phyloP scores from a whole-genome alignment of 2,329 filamentous ascomycete genomes.

The Talaromyces sp. region DNA sequence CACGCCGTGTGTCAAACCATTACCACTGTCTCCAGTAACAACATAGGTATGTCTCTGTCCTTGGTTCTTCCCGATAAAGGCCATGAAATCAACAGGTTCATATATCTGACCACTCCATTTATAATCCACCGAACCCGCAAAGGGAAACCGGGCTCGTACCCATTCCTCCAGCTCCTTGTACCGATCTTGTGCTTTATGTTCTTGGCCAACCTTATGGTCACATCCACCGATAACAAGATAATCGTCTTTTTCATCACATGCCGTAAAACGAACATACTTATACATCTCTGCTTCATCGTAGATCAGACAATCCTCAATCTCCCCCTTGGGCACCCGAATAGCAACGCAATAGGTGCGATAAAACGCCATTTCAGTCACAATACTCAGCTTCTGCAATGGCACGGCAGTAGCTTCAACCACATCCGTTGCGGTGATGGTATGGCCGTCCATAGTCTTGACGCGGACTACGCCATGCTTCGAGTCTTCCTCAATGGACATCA shows the following conservation, averaged over 20 bases:
- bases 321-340: not conserved
- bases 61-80: conserved; percentile 6
- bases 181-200: not conserved
- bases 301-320: conserved; percentile 4
- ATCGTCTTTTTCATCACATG: not conserved
- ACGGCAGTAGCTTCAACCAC: not conserved
- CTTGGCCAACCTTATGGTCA: not conserved
- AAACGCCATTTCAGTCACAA: not conserved
- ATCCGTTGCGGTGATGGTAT: not conserved
- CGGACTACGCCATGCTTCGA: not conserved
- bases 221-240: conserved; percentile 3
- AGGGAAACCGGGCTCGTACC: not conserved
- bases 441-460: not conserved
- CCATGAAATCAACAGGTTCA: not conserved
- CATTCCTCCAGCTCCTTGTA: conserved; percentile 3
- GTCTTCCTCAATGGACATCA: conserved; percentile 2
- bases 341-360: not conserved
- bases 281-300: conserved; percentile 1
- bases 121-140: conserved; percentile 1
- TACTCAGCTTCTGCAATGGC: not conserved
- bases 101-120: conserved; percentile 3
- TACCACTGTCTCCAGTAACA: not conserved
- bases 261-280: not conserved
- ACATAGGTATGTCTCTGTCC: not conserved
- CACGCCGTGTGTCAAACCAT: not conserved